A percentile compares a stretch with the other conserved stretches of the same genome.
These are phyloP conservation scores for Kitagawia praeruptora DNA, from an alignment of 129 eudicot genomes.

Conservation along the genomic window DNA sequence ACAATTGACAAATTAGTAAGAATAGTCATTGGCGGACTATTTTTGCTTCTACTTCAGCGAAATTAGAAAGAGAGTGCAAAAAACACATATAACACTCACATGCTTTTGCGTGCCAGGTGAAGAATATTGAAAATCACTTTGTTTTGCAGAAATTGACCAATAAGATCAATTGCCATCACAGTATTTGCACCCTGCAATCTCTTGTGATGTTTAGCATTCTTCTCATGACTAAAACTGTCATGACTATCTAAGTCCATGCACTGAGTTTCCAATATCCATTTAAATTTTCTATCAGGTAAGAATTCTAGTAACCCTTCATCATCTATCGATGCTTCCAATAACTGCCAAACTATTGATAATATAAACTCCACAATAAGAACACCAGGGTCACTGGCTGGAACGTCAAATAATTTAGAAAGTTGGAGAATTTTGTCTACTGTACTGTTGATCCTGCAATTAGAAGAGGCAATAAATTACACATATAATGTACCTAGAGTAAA, in stretches of 20 bases:
- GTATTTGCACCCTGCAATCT: constrained; percentile 49
- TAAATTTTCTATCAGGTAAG: constrained; percentile 39
- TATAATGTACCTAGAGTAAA: neutral
- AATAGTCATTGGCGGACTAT: neutral
- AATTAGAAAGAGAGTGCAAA: constrained; percentile 2
- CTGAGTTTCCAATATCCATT: constrained; percentile 45
- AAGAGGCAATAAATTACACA: constrained; percentile 10
- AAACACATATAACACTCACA: constrained; percentile 45
- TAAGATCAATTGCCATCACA: constrained; percentile 55
- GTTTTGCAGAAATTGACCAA: constrained; percentile 66
- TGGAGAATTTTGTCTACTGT: constrained; percentile 52
- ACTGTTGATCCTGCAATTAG: constrained; percentile 60
- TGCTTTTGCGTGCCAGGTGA: constrained; percentile 72
- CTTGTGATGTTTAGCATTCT: constrained; percentile 38
- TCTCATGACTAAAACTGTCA: constrained; percentile 28
- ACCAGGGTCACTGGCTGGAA: constrained; percentile 47
- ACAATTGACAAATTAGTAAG: neutral
- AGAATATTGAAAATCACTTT: constrained; percentile 75
- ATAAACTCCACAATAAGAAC: constrained; percentile 45
- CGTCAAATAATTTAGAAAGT: constrained; percentile 53
- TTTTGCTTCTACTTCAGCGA: neutral
- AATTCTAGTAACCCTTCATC: constrained; percentile 81
- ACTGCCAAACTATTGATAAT: constrained; percentile 74
- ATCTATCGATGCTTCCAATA: constrained; percentile 73
- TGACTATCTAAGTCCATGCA: constrained; percentile 57